Evolutionary conservation across 2,329 filamentous ascomycete species (phyloP).

Genomic region (Penicillium sp.): DNA sequence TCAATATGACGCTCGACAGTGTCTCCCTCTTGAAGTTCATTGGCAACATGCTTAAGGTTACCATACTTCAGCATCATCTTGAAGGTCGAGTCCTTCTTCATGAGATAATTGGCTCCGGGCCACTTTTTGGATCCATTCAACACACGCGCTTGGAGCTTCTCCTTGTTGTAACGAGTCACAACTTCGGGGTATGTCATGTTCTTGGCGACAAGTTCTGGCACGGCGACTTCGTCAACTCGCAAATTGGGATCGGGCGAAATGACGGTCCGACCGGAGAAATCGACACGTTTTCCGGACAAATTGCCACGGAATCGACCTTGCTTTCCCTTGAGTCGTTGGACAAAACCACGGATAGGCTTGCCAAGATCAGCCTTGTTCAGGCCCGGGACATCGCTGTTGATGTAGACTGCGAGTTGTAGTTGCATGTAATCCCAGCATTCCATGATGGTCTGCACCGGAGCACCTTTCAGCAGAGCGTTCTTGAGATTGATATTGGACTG

Average conservation of each 20-base stretch:
- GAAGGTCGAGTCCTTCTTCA: slow-evolving; percentile 69
- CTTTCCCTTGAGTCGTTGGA: slow-evolving; percentile 93
- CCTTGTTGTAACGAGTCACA: slow-evolving; percentile 80
- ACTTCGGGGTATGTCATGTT: slow-evolving; percentile 95
- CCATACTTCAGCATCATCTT: slow-evolving; percentile 76
- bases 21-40: slow-evolving; percentile 77
- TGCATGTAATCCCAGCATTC: slow-evolving; percentile 99
- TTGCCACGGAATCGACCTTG: slow-evolving; percentile 97
- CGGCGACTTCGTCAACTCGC: slow-evolving; percentile 88
- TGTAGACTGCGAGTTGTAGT: slow-evolving; percentile 93
- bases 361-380: slow-evolving; percentile 85
- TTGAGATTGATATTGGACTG: slow-evolving; percentile 87
- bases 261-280: slow-evolving; percentile 96
- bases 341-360: slow-evolving; percentile 89
- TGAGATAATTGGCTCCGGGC: slow-evolving; percentile 83
- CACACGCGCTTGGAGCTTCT: slow-evolving; percentile 75
- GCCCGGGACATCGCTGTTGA: slow-evolving; percentile 94
- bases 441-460: slow-evolving; percentile 85
- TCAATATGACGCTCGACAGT: slow-evolving; percentile 92
- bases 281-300: slow-evolving; percentile 94
- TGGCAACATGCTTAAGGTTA: slow-evolving; percentile 69
- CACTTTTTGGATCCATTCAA: slow-evolving; percentile 74
- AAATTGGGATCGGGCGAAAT: slow-evolving; percentile 97
- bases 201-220: slow-evolving; percentile 88
- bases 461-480: slow-evolving; percentile 78